Evolutionary conservation across 768 basidiomycete genomes (phyloP), one percentile per base, ranked within the genome.

Genomic region (Tricholoma sp.): DNA sequence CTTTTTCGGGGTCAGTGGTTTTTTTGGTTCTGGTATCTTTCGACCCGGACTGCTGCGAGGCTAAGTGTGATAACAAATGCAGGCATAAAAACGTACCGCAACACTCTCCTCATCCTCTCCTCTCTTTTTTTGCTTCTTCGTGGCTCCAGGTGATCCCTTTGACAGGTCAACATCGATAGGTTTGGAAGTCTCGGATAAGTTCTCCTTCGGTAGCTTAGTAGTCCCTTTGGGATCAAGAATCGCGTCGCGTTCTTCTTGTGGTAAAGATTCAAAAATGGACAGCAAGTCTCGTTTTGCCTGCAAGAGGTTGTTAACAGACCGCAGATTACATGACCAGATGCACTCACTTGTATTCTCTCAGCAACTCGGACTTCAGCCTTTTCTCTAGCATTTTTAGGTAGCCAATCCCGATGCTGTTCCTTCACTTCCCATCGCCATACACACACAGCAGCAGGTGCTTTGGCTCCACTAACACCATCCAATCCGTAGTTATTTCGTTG

Each of bases 341-440:
- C 13, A 65, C 80, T 49, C 50, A 86, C 91, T 76, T 85, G 83
- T 15, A 76, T 59, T 56, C 93, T 78, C 61, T 94, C 92, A 20
- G 76, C 73, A 8, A 77, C 69, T 63, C 93, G 78, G 8, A 65
- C 68, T 51, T 86, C 81, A 0, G 80, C 82, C 65, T 81, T 89
- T 59, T 87, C 84, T 59, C 75, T 74, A 11, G 78, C 77, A 64
- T 80, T 83, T 65, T 82, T 85, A 0, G 89, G 88, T 32, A 94
- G 67, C 81, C 86, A 87, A 55, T 81, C 76, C 56, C 73, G 72
- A 59, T 79, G 75, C 17, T 76, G 61, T 2, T 81, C 77, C 62
- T 81, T 83, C 10, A 89, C 85, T 67, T 96, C 94, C 94, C 93
- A 96, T 52, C 89, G 76, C 91, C 91, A 95, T 18, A 88, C 73